phyloP scores from a whole-genome alignment of 352 stramenopile genomes.

The Pythium coloratum region DNA sequence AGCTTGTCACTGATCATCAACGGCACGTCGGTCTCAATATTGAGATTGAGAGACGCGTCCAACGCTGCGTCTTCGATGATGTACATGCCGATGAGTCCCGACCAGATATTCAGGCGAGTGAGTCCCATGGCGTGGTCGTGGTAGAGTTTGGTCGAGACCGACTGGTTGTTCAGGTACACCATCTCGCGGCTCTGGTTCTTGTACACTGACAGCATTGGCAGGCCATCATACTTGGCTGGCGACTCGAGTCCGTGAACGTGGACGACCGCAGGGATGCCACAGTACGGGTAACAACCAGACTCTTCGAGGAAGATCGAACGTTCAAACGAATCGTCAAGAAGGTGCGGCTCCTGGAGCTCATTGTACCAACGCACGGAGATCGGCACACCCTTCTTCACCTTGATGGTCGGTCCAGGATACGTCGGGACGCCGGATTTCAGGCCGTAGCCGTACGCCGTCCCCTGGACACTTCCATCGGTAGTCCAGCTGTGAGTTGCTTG shows the following conservation, averaged over 20 bases:
- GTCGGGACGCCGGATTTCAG: conserved; percentile 27
- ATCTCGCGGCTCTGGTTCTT: conserved; percentile 58
- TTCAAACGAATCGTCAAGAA: conserved; percentile 55
- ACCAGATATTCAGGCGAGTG: conserved; percentile 68
- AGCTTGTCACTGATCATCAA: conserved; percentile 53
- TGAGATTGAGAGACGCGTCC: conserved; percentile 50
- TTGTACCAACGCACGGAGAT: conserved; percentile 47
- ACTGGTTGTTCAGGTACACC: conserved; percentile 71
- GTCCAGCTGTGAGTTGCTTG: conserved; percentile 33
- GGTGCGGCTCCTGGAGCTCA: conserved; percentile 38
- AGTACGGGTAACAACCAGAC: conserved; percentile 68
- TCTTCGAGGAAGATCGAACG: conserved; percentile 37
- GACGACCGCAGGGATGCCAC: conserved; percentile 53
- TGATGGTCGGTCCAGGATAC: conserved; percentile 38
- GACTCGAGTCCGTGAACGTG: conserved; percentile 73
- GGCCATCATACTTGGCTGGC: conserved; percentile 55
- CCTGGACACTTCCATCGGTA: conserved; percentile 23
- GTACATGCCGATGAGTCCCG: conserved; percentile 60
- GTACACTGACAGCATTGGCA: conserved; percentile 62
- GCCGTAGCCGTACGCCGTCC: conserved; percentile 35
- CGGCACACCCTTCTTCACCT: conserved; percentile 34
- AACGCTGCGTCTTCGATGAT: conserved; percentile 51
- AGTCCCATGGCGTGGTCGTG: conserved; percentile 73
- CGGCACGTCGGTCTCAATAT: conserved; percentile 59
- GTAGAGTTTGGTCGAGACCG: conserved; percentile 66